Evolutionary conservation across 345 rosid genomes (phyloP), one percentile per base, ranked within the genome.

Genomic region (Melaleuca quinquenervia): DNA sequence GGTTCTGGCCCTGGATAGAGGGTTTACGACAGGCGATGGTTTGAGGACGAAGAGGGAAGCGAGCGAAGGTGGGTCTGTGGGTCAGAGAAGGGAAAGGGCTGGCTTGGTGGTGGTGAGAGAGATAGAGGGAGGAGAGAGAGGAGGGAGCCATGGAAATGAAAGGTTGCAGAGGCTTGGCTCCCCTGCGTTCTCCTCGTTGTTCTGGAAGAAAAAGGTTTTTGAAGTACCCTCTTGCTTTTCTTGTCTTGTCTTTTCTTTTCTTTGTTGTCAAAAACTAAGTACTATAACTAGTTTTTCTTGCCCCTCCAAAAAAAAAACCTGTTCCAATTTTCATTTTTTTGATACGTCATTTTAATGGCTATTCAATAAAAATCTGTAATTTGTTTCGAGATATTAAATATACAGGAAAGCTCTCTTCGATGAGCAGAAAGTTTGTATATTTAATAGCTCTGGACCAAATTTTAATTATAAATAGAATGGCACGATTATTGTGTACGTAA

Each of bases 71-170:
- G 84, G 74, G 52, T n/a, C 16, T 16, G 82, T 14, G 86, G 49
- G 7, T 60, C 74, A 85, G 85, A 54, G 84, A 32, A 14, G 90
- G 86, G 82, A 75, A 44, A 5, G 82, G 83, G 87, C 51, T 87
- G 55, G 94, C 51, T 27, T 52, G 84, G 64, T 87, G 70, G 53
- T 21, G 27, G 14, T 45, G 48, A 70, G 88, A 88, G 60, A 94
- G 90, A 29, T 89, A 85, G 64, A 90, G 89, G 2, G 90, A 89
- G 49, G 84, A 84, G 82, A 56, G 84, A 21, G 78, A 70, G 62
- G 91, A 85, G 26, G 89, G 87, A 58, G 93, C 91, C 92, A 89
- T 90, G 26, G 84, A 83, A 45, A 85, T 48, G 60, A 12, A 74
- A 53, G 56, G 24, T 2, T 53, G 56, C 56, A 53, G 48, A 26